Base-by-base conservation (phyloP, 2,329 filamentous ascomycete genomes). In the Xylariaceae sp. region DNA sequence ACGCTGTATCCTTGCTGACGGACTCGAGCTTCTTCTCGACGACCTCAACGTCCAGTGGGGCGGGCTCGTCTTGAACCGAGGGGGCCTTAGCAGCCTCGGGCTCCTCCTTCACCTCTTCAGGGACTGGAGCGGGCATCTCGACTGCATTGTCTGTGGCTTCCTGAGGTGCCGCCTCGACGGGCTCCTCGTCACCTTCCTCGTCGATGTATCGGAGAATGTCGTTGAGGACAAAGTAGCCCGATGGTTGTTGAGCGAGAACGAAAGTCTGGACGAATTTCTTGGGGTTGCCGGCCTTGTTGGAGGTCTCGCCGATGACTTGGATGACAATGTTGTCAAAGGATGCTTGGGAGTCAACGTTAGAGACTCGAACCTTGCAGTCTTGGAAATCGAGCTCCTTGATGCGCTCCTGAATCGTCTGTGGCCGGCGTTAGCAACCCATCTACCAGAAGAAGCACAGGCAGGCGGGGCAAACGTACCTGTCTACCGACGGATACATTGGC, bases 261-360 rank as follows among this genome's bases (percentile, higher is more conserved):
- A 98, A 98, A 33, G 90, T 96, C 72, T 98, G 92, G 25, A 89
- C 83, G 56, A 98, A 98, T 62, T 95, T 95, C 70, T 85, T 89
- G 53, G 90, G 86, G 38, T 92, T 85, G 44, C 81, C 80, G 31
- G 77, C 79, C 63, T 93, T 93, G 76, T 94, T 95, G 52, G 89
- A 94, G 53, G 92, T 93, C 65, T 96, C 90, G 46, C 92, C 92
- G 56, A 98, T 95, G 52, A 96, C 92, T 62, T 94, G 89, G 53
- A 98, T 93, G 51, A 98, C 80, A 49, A 98, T 96, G 66, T 89
- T 93, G 42, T 89, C 79, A 59, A 80, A 83, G 8, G 90, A 95
- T 43, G 83, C 82, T 65, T 98, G 90, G 13, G 89, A 90, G 63
- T 98, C 92, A 54, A 98, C 92, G 56, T 98, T 98, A 61, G 90